Evolutionary conservation across 805 yeast species (phyloP).

Genomic region (Sugiyamaella qingdaonensis): DNA sequence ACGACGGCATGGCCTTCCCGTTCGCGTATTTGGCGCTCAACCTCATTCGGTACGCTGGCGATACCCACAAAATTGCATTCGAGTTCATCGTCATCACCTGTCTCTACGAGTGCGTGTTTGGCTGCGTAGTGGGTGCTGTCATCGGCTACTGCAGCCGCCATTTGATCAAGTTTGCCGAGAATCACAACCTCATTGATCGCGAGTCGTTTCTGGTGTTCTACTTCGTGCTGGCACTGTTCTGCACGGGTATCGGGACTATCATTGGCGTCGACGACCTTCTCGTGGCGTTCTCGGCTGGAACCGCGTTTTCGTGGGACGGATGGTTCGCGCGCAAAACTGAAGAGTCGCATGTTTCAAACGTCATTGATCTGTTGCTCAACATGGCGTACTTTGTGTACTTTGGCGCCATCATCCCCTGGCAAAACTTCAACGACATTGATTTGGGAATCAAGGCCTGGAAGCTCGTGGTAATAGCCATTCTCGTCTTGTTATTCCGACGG

Average conservation of each 20-base stretch:
- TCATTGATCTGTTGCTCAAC: constrained; percentile 79
- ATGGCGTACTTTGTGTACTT: constrained; percentile 84
- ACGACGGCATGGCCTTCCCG: constrained; percentile 96
- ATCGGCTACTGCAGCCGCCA: constrained; percentile 71
- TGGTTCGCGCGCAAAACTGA: constrained; percentile 79
- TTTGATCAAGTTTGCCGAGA: constrained; percentile 70
- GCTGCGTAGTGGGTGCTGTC: constrained; percentile 65
- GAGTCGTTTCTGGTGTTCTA: constrained; percentile 86
- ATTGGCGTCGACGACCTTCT: constrained; percentile 85
- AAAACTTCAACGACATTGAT: constrained; percentile 55
- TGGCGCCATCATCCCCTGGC: constrained; percentile 91
- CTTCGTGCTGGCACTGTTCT: constrained; percentile 72
- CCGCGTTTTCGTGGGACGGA: constrained; percentile 93
- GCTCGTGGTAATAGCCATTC: constrained; percentile 66
- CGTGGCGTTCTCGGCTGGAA: constrained; percentile 88
- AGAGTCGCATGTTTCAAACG: constrained; percentile 82
- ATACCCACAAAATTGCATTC: constrained; percentile 64
- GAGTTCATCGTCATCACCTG: constrained; percentile 77
- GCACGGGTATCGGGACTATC: constrained; percentile 86
- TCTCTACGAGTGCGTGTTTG: constrained; percentile 77
- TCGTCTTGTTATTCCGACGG: constrained; percentile 70
- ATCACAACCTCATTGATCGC: constrained; percentile 66
- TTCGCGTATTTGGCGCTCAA: constrained; percentile 69
- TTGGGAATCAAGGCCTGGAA: constrained; percentile 78
- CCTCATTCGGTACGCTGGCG: constrained; percentile 59